phyloP scores from a whole-genome alignment of 2,329 filamentous ascomycete species.

The Penicillium sp. region DNA sequence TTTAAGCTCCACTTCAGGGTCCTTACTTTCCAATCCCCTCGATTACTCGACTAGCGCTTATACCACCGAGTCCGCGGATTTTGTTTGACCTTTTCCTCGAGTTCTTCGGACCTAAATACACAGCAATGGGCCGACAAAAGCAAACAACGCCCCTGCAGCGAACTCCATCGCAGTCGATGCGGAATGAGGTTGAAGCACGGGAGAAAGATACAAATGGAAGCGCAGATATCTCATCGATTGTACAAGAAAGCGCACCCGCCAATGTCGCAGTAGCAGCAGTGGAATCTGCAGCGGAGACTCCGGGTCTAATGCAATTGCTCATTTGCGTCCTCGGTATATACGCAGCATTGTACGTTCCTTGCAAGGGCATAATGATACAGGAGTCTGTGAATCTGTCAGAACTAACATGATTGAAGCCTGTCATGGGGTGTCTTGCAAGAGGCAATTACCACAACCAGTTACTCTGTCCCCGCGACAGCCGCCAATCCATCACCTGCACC shows the following conservation, averaged over 20 bases:
- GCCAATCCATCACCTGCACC: conserved; percentile 37
- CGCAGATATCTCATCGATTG: conserved; percentile 21
- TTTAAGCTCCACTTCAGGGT: not conserved
- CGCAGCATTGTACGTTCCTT: conserved; percentile 74
- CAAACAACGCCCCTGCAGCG: conserved; percentile 65
- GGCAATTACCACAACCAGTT: conserved; percentile 89
- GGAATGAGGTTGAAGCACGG: conserved; percentile 33
- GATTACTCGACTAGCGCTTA: not conserved
- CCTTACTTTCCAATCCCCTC: not conserved
- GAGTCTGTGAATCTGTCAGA: not conserved
- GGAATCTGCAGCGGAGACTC: conserved; percentile 36
- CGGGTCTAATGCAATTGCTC: conserved; percentile 72
- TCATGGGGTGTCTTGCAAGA: conserved; percentile 98
- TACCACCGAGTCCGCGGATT: not conserved
- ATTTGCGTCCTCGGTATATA: conserved; percentile 95
- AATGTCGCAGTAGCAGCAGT: conserved; percentile 16
- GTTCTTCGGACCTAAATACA: not conserved
- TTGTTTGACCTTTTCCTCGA: not conserved
- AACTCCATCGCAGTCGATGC: conserved; percentile 64
- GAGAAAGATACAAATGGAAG: conserved; percentile 35
- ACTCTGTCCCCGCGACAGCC: conserved; percentile 62
- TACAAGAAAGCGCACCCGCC: not conserved
- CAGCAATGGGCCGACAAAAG: conserved; percentile 69
- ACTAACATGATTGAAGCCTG: conserved; percentile 55
- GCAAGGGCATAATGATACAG: not conserved